phyloP scores from a whole-genome alignment of 805 yeast species.

The Pachysolen tannophilus region DNA sequence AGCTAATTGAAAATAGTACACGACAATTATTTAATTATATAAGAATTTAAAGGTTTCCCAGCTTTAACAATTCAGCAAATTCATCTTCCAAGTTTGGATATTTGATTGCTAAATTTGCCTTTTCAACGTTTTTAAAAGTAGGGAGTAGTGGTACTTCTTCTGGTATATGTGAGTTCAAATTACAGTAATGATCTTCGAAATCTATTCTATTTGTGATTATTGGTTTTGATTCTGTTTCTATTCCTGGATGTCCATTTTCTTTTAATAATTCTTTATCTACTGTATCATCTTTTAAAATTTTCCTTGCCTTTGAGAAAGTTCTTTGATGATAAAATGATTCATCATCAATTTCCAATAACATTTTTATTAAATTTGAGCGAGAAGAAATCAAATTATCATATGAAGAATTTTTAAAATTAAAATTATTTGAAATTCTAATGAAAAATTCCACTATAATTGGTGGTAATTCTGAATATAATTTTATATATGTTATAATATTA shows the following conservation, averaged over 20 bases:
- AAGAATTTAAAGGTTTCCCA: too few species aligned
- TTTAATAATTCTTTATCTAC: conserved; percentile 18
- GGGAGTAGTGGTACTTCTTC: conserved; percentile 35
- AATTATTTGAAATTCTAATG: conserved; percentile 15
- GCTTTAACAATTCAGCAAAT: too few species aligned
- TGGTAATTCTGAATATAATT: conserved; percentile 34
- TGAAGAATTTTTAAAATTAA: background rate
- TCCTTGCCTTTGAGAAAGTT: conserved; percentile 22
- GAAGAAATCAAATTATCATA: too few species aligned
- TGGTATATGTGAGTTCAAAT: conserved; percentile 10
- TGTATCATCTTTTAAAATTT: conserved; percentile 21
- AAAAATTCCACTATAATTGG: conserved; percentile 12
- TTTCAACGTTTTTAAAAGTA: conserved; percentile 55
- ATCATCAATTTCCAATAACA: conserved; percentile 21
- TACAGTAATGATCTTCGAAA: conserved; percentile 14
- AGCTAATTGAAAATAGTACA: too few species aligned
- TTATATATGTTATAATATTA: conserved; percentile 36
- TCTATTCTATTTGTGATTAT: conserved; percentile 30
- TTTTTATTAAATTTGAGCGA: too few species aligned
- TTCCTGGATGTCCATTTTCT: conserved; percentile 30
- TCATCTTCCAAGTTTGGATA: conserved; percentile 23
- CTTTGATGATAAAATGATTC: conserved; percentile 24
- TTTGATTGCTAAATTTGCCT: conserved; percentile 40
- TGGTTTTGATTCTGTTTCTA: conserved; percentile 32
- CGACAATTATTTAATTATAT: too few species aligned